phyloP scores from a whole-genome alignment of 1,284 basidiomycete species.

The Pyrrhoderma lamaoense region DNA sequence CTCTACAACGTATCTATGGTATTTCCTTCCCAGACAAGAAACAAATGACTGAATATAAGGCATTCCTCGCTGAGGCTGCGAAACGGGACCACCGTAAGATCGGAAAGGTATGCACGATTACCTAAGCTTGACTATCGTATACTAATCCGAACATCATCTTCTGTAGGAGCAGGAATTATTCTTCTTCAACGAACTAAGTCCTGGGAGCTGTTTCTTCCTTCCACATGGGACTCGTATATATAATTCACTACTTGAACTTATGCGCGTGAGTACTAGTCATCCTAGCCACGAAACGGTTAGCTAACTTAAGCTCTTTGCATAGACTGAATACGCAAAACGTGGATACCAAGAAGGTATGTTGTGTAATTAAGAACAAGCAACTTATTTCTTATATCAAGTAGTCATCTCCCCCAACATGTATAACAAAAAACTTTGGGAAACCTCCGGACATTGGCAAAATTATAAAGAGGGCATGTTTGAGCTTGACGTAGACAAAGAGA shows the following conservation, averaged over 20 bases:
- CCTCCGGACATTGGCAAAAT: conserved; percentile 97
- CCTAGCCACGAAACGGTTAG: background rate
- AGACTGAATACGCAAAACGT: conserved; percentile 80
- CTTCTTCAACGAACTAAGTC: conserved; percentile 96
- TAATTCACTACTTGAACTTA: conserved; percentile 86
- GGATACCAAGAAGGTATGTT: conserved; percentile 74
- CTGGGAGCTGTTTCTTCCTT: conserved; percentile 95
- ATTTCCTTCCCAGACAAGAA: conserved; percentile 99
- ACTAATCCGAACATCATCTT: background rate
- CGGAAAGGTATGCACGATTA: conserved; percentile 52
- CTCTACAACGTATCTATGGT: conserved; percentile 95
- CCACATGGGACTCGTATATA: conserved; percentile 97
- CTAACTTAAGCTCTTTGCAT: conserved; percentile 12
- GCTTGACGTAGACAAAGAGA: conserved; percentile 92
- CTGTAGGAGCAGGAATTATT: conserved; percentile 89
- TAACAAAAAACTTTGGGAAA: conserved; percentile 96
- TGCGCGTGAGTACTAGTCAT: conserved; percentile 55
- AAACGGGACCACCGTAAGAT: conserved; percentile 97
- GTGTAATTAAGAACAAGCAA: conserved; percentile 3
- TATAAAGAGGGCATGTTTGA: conserved; percentile 98
- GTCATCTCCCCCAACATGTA: conserved; percentile 99
- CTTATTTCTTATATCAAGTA: conserved; percentile 24
- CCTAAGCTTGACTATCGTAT: background rate
- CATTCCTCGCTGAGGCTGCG: conserved; percentile 92
- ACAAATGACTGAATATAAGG: conserved; percentile 93